Base-by-base conservation (phyloP, 495 filamentous ascomycete genomes). In the Schizothecium vesticola region DNA sequence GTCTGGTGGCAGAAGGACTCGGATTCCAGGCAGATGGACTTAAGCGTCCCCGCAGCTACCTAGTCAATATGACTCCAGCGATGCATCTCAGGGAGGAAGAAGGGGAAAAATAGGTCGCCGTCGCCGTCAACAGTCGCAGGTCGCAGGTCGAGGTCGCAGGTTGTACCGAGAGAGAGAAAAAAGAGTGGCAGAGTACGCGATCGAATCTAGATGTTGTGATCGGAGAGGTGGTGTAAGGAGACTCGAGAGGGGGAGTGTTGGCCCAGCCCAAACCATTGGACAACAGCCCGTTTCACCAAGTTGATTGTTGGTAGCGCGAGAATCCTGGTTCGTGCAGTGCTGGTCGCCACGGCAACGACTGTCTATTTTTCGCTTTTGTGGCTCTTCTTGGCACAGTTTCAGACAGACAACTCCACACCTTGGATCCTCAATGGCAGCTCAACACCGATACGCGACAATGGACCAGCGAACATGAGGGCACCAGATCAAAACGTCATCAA, bases 51-150 rank as follows among this genome's bases (percentile, higher is more conserved):
- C 67, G 64, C 69, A 64, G 67, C 61, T 36, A 63, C 55, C 51
- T 56, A 64, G 64, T 61, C 12, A 10, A 65, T 64, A 51, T 33
- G 28, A 22, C 43, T 65, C 62, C 56, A 65, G 43, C 61, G 65
- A 66, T 61, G 67, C 70, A 72, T 72, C 61, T 72, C 70, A 67
- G 56, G 65, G 22, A 56, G 36, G 16, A 51, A 51, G 19, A 51
- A 8, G 43, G 16, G 43, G 6, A 51, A 64, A 70, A 56, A 67
- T 23, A 66, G 33, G 22, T 16, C 22, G 63, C 26, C 28, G 43
- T 26, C 56, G 65, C 24, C 65, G 22, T 59, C 58, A 28, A 59
- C 63, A 64, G 51, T 24, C 19, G 26, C 19, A 51, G 21, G 16
- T 31, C 60, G 28, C 26, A 25, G 28, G 61, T 25, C 29, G 36